Evolutionary conservation across 257 asterid species (phyloP), one percentile per base, ranked within the genome.

Genomic region (Capsicum rhomboideum): DNA sequence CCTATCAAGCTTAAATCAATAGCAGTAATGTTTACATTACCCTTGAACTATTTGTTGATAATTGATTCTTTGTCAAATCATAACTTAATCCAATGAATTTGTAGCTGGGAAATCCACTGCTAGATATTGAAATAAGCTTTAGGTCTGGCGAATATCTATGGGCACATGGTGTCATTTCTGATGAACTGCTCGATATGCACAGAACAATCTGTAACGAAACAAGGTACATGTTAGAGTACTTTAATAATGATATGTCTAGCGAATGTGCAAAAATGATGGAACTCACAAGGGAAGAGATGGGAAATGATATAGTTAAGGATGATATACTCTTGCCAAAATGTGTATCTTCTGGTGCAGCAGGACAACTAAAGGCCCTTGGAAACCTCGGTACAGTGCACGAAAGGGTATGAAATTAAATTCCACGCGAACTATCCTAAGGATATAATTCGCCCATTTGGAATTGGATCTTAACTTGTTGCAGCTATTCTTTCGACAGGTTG

Each of bases 101-200:
- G 82, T 67, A 82, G 86, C 53, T 87, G 52, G 87, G 89, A 55
- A 87, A 87, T 31, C 87, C 87, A 23, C 86, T 82, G 49, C 68
- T 84, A 21, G 89, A 66, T 31, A n/a, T 72, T 40, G 68, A 83
- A n/a, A 78, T 86, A 29, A 82, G 87, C 40, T 21, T 84, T 18
- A 54, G 67, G 72, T 34, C 79, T 18, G 79, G 37, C 18, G 87
- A 84, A 28, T 87, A 75, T 46, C 34, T 87, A 44, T 87, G 89
- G 89, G 71, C 78, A 6, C 87, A 87, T 40, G 89, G 89, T 50
- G 80, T 67, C 44, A 82, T 87, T 67, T 84, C 89, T 40, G 86
- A 71, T 52, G 88, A 87, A 29, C 13, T 83, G 29, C 86, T 83
- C 2, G 50, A 78, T 42, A 50, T 85, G 59, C 75, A 59, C n/a